Evolutionary conservation across 2,329 filamentous ascomycete genomes (phyloP), one percentile per base, ranked within the genome.

Genomic region (Aspergillus sclerotialis): DNA sequence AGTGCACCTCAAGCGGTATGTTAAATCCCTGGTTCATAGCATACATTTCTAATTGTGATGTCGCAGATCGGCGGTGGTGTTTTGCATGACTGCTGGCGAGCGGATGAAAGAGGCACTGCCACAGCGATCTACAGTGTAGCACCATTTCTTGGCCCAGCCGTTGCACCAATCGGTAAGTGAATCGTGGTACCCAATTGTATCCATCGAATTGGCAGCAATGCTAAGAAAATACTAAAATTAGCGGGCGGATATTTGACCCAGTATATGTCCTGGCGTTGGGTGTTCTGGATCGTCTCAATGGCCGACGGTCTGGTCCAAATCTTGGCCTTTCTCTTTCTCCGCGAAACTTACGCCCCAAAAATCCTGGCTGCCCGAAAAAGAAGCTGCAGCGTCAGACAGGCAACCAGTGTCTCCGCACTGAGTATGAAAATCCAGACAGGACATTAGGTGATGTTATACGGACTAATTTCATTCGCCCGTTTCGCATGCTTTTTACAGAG

Each of bases 221-320:
- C 19, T 23, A 7, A 10, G 19, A 6, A 10, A 6, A 10, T 23
- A 10, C 19, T 23, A 23, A 23, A 23, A 23, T 6, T 23, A 23
- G 19, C 19, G 19, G 19, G 19, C 10, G 19, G 19, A 23, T 23
- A 23, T 10, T 10, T 23, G 19, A 23, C 19, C 7, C 19, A 23
- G 19, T 23, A 23, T 10, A 23, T 23, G 19, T 23, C 19, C 7
- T 23, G 19, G 19, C 19, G 19, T 10, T 23, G 19, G 19, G 19
- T 23, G 19, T 84, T 84, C 58, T 82, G 70, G 60, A 67, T 73
- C 1, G 78, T 76, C 0, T 72, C 73, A 2, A 76, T 82, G 35
- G 63, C 65, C 23, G 73, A 73, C 34, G 77, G 66, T 5, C 38
- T 72, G 11, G 69, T 83, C 30, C 76, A 81, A 48, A 44, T 68